Base-by-base conservation (phyloP, 257 asterid species). In the Nicotiana attenuata region DNA sequence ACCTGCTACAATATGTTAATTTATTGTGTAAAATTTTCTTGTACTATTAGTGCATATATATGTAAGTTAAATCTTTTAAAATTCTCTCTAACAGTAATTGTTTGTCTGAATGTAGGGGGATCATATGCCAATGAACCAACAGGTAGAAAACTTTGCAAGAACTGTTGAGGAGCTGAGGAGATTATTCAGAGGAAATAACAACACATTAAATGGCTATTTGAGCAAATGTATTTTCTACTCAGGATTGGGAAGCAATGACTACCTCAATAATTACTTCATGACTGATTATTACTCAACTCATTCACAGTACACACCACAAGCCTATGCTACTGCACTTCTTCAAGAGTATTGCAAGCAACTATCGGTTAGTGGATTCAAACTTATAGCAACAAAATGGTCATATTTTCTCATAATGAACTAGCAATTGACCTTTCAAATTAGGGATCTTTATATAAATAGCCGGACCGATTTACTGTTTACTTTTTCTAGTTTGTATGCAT, bases 231-330 rank as follows among this genome's bases (percentile, higher is more conserved):
- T 94, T 5, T 83, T 89, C 82, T 94, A 94, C 90, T 87, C 93
- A 11, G 98, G 98, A 82, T 80, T 93, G 83, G 98, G 97, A 84
- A 93, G 97, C 92, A 93, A 94, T 84, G 98, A 94, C 87, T 93
- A 94, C 77, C 94, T 92, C 84, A 94, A 94, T 93, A 94, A 94
- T 65, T 94, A 94, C 60, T 93, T 93, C 90, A 94, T 94, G 98
- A 67, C 83, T 11, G 90, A 89, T 75, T 94, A 88, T 82, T 94
- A 94, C 81, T 80, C 96, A 6, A 93, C 97, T 9, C 73, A 84
- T 15, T 78, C 90, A 33, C 83, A 83, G 10, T 94, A 81, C 86
- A 93, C 94, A 66, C 96, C 97, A 6, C 82, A 78, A 81, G 87
- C 93, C 53, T 93, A 91, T 77, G 97, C 97, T 28, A 87, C 88